Evolutionary conservation across 257 asterid species (phyloP), one percentile per base, ranked within the genome.

Genomic region (Petrea volubilis): DNA sequence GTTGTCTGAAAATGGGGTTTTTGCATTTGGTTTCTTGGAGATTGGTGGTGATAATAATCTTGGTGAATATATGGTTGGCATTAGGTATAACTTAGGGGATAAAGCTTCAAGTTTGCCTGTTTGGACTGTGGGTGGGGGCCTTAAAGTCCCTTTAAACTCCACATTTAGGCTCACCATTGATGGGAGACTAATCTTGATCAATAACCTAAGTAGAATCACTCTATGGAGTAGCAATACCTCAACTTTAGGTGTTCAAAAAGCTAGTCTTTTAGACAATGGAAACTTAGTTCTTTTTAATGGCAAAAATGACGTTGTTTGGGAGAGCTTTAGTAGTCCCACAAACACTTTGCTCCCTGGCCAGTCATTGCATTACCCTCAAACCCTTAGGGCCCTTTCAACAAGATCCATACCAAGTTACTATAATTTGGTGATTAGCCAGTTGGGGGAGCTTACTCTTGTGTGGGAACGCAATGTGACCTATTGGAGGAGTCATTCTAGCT

Each of bases 401-500:
- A 78, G 71, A 53, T 75, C 84, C 13, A 82, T 72, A 43, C 66
- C 77, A 3, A 88, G 95, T 70, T 88, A 86, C 83, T 88, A 88
- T 20, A 84, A 21, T 63, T 74, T 88, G 71, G 79, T 71, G 68
- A 80, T 86, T 73, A 59, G 70, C 57, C 75, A 68, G 49, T 31
- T 43, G 2, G 90, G 92, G 0, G 90, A 79, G 46, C 90, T 88
- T 20, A 74, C 60, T 15, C 92, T 88, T 13, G 77, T 77, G 28
- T 88, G 95, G 95, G 87, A 88, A 67, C 88, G 82, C 75, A 86
- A 88, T 80, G 92, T 88, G 75, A 88, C 95, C 50, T 88, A 88
- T 74, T 88, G 95, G 95, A 84, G 81, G 67, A 86, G 87, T 55
- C 78, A 40, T 10, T 10, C 72, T 50, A 72, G 77, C 63, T 84